phyloP scores from a whole-genome alignment of 768 basidiomycete species.

The Leccinum subgranulosum region DNA sequence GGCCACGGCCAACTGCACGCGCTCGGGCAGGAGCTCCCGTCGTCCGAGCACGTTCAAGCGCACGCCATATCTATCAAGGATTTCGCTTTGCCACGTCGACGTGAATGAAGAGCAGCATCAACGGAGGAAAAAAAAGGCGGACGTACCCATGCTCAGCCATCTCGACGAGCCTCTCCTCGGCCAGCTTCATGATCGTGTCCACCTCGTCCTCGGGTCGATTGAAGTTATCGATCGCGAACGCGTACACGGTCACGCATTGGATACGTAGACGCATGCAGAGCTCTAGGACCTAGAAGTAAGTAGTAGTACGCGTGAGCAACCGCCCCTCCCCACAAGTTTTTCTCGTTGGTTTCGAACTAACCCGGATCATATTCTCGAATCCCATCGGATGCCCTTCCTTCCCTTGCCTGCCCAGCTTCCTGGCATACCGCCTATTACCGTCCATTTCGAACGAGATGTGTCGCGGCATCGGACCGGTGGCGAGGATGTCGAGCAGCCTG shows the following conservation, averaged over 20 bases:
- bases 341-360: conserved; percentile 41
- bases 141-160: conserved; percentile 78
- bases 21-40: conserved; percentile 69
- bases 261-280: conserved; percentile 80
- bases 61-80: conserved; percentile 80
- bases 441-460: conserved; percentile 98
- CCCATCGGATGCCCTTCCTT: conserved; percentile 83
- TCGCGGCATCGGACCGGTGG: conserved; percentile 79
- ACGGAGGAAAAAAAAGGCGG: neutral
- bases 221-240: conserved; percentile 99
- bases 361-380: conserved; percentile 74
- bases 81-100: conserved; percentile 48
- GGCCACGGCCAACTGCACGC: conserved; percentile 63
- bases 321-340: no score
- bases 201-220: conserved; percentile 85
- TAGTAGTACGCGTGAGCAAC: neutral
- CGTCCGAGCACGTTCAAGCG: conserved; percentile 81
- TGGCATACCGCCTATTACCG: conserved; percentile 90
- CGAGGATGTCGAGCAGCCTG: conserved; percentile 62
- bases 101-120: neutral
- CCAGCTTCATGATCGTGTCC: conserved; percentile 76
- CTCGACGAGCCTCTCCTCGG: conserved; percentile 49
- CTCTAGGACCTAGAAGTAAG: conserved; percentile 71
- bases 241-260: conserved; percentile 87
- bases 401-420: conserved; percentile 60